Percentiles rank a stretch among this genome's conserved stretches.
Evolutionary conservation across 1,284 basidiomycete species (phyloP).

Genomic region (Cerrena zonata): DNA sequence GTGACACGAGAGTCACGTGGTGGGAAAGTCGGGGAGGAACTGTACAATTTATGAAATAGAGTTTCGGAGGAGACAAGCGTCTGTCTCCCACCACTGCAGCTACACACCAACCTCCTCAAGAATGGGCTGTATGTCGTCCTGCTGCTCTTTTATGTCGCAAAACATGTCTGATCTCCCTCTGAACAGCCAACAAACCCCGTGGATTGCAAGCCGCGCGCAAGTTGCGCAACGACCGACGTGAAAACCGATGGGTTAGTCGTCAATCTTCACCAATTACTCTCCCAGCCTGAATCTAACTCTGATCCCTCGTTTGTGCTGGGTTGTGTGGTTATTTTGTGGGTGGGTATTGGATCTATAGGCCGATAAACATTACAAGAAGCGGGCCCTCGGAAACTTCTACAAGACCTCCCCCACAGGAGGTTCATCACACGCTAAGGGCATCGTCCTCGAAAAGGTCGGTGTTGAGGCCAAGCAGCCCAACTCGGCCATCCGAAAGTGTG

Average conservation of each 20-base stretch:
- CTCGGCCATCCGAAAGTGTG: conserved; percentile 99
- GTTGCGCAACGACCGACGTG: conserved; percentile 89
- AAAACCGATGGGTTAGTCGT: conserved; percentile 91
- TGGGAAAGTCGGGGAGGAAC: conserved; percentile 16
- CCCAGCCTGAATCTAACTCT: neutral
- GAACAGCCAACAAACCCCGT: conserved; percentile 90
- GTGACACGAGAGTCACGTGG: too few species aligned
- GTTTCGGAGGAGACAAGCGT: conserved; percentile 27
- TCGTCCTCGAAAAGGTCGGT: conserved; percentile 97
- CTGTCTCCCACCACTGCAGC: conserved; percentile 16
- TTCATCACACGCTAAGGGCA: conserved; percentile 99
- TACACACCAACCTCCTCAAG: conserved; percentile 49
- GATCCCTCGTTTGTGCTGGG: conserved; percentile 6
- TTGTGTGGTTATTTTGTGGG: conserved; percentile 5
- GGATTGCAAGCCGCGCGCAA: conserved; percentile 99
- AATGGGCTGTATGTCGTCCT: conserved; percentile 72
- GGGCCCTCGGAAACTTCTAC: conserved; percentile 98
- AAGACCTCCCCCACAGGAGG: conserved; percentile 99
- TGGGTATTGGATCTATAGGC: conserved; percentile 49
- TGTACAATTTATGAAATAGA: conserved; percentile 27
- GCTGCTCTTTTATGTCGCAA: conserved; percentile 12
- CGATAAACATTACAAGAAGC: conserved; percentile 99
- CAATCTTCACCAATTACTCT: neutral
- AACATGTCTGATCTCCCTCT: conserved; percentile 15
- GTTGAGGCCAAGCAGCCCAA: conserved; percentile 97